phyloP scores from a whole-genome alignment of 140 eudicot genomes.

The Senecio squalidus region DNA sequence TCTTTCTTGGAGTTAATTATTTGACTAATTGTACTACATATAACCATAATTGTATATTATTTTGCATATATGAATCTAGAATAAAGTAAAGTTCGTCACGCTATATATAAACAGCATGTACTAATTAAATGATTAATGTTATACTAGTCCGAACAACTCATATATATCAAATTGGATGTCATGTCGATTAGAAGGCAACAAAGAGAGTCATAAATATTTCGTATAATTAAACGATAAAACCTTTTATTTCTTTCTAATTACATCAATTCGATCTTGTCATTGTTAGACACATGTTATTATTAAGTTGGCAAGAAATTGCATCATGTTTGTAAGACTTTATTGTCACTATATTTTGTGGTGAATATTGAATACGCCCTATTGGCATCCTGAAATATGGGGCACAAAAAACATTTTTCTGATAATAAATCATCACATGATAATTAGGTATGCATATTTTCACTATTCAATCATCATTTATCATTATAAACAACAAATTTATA shows the following conservation, averaged over 20 bases:
- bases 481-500: neutral
- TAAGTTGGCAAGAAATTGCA: slow-evolving; percentile 1
- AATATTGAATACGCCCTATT: slow-evolving; percentile 13
- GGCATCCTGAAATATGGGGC: slow-evolving; percentile 12
- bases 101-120: too few relatives aligned
- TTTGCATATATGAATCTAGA: too few relatives aligned
- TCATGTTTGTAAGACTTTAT: slow-evolving; percentile 4
- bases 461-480: neutral
- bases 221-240: slow-evolving; percentile 4
- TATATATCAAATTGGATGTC: neutral
- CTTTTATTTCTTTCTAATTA: neutral
- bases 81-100: too few relatives aligned
- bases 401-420: slow-evolving; percentile 8
- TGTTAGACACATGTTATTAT: slow-evolving; percentile 20
- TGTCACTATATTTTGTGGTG: slow-evolving; percentile 23
- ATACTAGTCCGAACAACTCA: too few relatives aligned
- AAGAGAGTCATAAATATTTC: neutral
- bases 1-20: too few relatives aligned
- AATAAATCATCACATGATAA: slow-evolving; percentile 4
- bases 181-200: neutral
- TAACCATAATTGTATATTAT: too few relatives aligned
- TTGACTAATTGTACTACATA: too few relatives aligned
- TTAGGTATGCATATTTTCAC: neutral
- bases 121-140: too few relatives aligned
- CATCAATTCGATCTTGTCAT: slow-evolving; percentile 22